Conservation (phyloP, 495 filamentous ascomycete species). For the Glonium stellatum region DNA sequence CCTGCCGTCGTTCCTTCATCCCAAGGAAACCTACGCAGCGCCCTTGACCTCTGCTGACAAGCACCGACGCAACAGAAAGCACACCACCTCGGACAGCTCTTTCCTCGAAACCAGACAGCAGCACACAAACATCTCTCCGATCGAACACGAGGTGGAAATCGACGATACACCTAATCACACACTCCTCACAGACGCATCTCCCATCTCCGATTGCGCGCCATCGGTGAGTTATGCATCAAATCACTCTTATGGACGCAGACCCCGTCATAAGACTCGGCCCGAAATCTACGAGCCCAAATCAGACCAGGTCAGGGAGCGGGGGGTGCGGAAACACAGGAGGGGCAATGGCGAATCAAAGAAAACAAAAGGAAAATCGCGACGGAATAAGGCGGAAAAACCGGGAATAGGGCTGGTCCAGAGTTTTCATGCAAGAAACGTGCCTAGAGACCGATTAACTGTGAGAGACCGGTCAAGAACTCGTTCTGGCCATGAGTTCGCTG, state of each 20-base stretch:
- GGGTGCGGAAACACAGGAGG: constrained; percentile 18
- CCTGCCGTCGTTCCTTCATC: constrained; percentile 11
- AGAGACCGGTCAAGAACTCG: constrained; percentile 45
- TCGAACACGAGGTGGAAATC: constrained; percentile 8
- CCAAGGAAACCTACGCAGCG: neutral
- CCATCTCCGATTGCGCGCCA: constrained; percentile 2
- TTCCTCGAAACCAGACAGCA: constrained; percentile 24
- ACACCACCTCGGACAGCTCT: constrained; percentile 34
- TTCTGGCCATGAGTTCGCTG: constrained; percentile 7
- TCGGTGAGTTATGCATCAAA: constrained; percentile 12
- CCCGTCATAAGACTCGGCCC: constrained; percentile 31
- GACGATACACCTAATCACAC: constrained; percentile 4
- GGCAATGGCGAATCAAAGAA: constrained; percentile 25
- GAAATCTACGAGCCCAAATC: constrained; percentile 44
- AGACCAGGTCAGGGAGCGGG: constrained; percentile 38
- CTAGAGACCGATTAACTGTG: constrained; percentile 44
- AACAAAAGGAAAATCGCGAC: constrained; percentile 33
- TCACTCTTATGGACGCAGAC: constrained; percentile 30
- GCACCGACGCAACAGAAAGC: constrained; percentile 26
- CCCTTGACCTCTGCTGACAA: neutral
- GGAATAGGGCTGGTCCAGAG: constrained; percentile 51
- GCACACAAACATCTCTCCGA: constrained; percentile 7
- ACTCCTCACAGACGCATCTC: constrained; percentile 10
- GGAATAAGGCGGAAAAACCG: constrained; percentile 32
- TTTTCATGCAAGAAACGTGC: constrained; percentile 59